Evolutionary conservation across 2,329 filamentous ascomycete species (phyloP).

Genomic region (Nigrospora sphaerica): DNA sequence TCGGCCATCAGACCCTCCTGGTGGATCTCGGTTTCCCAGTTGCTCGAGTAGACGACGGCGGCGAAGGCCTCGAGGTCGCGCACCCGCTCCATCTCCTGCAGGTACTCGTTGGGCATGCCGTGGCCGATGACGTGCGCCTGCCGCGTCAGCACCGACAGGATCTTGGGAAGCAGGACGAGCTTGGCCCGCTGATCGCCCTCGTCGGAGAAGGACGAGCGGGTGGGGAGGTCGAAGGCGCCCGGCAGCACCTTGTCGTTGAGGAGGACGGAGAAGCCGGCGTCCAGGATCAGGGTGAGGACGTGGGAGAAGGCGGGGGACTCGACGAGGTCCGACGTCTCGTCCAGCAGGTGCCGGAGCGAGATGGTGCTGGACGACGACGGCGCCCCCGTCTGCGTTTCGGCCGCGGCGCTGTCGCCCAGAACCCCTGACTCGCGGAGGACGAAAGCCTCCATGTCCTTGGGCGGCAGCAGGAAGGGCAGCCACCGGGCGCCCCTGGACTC

Average conservation of each 20-base stretch:
- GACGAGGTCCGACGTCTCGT: slow-evolving; percentile 92
- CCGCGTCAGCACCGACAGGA: slow-evolving; percentile 80
- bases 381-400: slow-evolving; percentile 21
- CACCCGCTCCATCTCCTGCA: slow-evolving; percentile 69
- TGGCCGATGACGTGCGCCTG: slow-evolving; percentile 87
- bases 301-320: slow-evolving; percentile 88
- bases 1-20: slow-evolving; percentile 27
- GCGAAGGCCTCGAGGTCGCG: slow-evolving; percentile 76
- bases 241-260: slow-evolving; percentile 75
- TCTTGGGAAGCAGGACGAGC: slow-evolving; percentile 67
- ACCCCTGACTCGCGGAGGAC: slow-evolving; percentile 85
- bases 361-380: slow-evolving; percentile 37
- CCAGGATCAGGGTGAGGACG: slow-evolving; percentile 79
- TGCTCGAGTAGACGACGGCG: slow-evolving; percentile 80
- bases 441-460: slow-evolving; percentile 68
- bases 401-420: slow-evolving; percentile 40
- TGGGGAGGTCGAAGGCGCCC: slow-evolving; percentile 65
- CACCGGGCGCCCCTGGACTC: slow-evolving; percentile 53
- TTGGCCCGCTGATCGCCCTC: slow-evolving; percentile 43
- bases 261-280: slow-evolving; percentile 78
- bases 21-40: slow-evolving; percentile 63
- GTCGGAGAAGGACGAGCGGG: slow-evolving; percentile 12
- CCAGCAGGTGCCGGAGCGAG: slow-evolving; percentile 74
- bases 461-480: slow-evolving; percentile 79
- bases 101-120: slow-evolving; percentile 64